Evolutionary conservation across 2,329 filamentous ascomycete species (phyloP).

Genomic region (Trichoderma asperellum): DNA sequence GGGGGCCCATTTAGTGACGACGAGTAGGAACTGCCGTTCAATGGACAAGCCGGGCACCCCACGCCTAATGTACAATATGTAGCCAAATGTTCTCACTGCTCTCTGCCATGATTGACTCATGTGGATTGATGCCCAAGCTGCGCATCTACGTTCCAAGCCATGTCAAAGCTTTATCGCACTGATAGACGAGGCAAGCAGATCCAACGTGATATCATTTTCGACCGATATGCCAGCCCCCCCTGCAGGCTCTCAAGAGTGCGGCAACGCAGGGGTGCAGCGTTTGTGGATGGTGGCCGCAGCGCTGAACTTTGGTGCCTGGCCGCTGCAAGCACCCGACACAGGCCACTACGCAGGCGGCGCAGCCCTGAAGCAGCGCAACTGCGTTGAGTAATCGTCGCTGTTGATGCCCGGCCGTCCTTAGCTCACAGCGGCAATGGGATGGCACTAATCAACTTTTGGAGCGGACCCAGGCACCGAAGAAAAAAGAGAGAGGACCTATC

Average conservation of each 20-base stretch:
- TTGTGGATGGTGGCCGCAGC: constrained; percentile 5
- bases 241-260: constrained; percentile 23
- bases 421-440: constrained; percentile 9
- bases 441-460: constrained; percentile 13
- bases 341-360: background rate
- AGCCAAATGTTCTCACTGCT: background rate
- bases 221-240: constrained; percentile 12
- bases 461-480: constrained; percentile 7
- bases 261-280: constrained; percentile 23
- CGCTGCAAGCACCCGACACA: background rate
- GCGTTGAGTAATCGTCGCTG: background rate
- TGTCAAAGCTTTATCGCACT: background rate
- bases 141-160: background rate
- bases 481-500: background rate
- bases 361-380: background rate
- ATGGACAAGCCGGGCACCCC: too few relatives aligned
- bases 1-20: background rate
- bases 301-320: constrained; percentile 14
- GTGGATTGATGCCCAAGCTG: background rate
- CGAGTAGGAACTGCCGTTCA: background rate
- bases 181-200: background rate
- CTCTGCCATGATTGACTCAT: background rate
- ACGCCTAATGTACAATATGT: background rate
- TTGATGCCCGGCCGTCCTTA: background rate
- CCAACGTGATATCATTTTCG: constrained; percentile 22